Evolutionary conservation across 2,329 filamentous ascomycete species (phyloP).

Genomic region (Graphilbum sp.): DNA sequence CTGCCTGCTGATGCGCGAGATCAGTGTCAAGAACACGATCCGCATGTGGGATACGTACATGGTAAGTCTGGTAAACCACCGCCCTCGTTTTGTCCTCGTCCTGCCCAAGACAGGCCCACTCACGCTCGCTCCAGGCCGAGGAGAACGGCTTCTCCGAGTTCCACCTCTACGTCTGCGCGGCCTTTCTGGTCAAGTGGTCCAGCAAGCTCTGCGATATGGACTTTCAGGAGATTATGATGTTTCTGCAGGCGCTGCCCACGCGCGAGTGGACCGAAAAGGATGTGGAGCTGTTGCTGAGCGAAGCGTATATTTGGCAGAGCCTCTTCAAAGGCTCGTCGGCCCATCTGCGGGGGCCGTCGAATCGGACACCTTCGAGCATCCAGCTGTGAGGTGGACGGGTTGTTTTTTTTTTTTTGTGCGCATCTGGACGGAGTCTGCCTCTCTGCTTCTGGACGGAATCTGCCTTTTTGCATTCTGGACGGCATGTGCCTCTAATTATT

Average conservation of each 20-base stretch:
- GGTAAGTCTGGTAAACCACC: constrained; percentile 34
- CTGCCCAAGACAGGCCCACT: no score
- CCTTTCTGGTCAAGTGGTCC: constrained; percentile 97
- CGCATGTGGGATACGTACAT: constrained; percentile 99
- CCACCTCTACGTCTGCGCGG: constrained; percentile 94
- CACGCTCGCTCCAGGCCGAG: no score
- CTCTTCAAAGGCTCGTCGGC: constrained; percentile 89
- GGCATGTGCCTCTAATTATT: no score
- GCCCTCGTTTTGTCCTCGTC: background rate
- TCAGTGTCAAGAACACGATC: constrained; percentile 91
- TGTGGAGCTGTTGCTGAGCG: constrained; percentile 84
- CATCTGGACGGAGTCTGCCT: no score
- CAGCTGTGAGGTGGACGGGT: constrained; percentile 15
- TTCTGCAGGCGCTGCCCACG: constrained; percentile 85
- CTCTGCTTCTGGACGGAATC: no score
- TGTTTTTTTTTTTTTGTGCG: no score
- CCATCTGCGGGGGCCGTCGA: constrained; percentile 46
- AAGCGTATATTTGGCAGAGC: constrained; percentile 98
- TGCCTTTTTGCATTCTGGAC: no score
- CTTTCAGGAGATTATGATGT: constrained; percentile 99
- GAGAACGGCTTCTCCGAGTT: constrained; percentile 98
- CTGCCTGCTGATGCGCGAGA: constrained; percentile 91
- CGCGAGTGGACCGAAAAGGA: constrained; percentile 95
- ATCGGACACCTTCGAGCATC: constrained; percentile 23
- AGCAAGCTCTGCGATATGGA: constrained; percentile 93